A percentile compares a stretch with the other conserved stretches of the same genome.
phyloP scores from a whole-genome alignment of 371 early-diverging fungal species.

The Lichtheimia ramosa region DNA sequence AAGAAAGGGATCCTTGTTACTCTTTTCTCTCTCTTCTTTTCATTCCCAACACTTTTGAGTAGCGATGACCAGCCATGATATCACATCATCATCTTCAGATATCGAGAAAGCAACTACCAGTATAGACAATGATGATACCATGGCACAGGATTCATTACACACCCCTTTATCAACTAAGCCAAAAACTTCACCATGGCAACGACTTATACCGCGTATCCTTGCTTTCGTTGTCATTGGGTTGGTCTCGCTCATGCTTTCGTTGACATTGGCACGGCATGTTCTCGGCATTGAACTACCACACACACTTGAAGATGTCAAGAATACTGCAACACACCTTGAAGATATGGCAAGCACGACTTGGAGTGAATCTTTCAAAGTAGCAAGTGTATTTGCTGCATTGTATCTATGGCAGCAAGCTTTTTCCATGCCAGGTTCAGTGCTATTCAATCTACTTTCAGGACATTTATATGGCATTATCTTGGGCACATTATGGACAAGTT shows the following conservation, averaged over 20 bases:
- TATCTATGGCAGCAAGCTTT: conserved; percentile 57
- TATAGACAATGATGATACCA: no score
- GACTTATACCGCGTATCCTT: conserved; percentile 26
- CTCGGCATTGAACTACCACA: conserved; percentile 40
- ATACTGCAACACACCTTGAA: conserved; percentile 38
- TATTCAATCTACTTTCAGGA: conserved; percentile 44
- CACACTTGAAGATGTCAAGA: conserved; percentile 39
- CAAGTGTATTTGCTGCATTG: conserved; percentile 39
- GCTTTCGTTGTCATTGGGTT: conserved; percentile 35
- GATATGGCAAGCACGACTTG: conserved; percentile 27
- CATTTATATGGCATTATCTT: conserved; percentile 40
- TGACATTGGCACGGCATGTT: conserved; percentile 35
- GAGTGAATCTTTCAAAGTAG: conserved; percentile 33
- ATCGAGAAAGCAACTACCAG: no score
- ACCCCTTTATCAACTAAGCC: no score
- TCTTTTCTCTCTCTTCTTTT: no score
- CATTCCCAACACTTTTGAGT: no score
- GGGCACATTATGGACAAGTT: conserved; percentile 42
- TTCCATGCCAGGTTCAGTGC: conserved; percentile 49
- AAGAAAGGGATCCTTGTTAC: no score
- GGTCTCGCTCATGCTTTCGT: conserved; percentile 30
- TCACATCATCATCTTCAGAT: no score
- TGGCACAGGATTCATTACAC: no score
- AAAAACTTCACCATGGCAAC: conserved; percentile 3
- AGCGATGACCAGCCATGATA: no score